Evolutionary conservation across 2,329 filamentous ascomycete species (phyloP), one percentile per base, ranked within the genome.

Genomic region (Botrytis fabae): DNA sequence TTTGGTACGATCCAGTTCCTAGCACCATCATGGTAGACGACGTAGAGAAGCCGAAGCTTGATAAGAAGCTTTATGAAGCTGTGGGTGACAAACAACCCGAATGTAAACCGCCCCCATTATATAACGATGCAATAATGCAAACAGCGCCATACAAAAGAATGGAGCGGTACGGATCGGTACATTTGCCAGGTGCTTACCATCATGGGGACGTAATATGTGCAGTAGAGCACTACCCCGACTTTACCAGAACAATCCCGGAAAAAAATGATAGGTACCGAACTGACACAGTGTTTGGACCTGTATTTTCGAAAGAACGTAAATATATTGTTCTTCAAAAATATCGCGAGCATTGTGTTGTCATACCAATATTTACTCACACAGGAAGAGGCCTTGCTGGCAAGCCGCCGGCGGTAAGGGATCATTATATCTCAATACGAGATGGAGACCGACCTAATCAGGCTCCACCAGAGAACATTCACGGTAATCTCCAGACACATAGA

Each of bases 301-400:
- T 59, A 20, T 66, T 44, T 20, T 42, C 61, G 28, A 48, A 59
- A 32, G 20, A 66, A 59, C 38, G 40, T 14, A 66, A 48, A 28
- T 48, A 8, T 28, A 22, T 66, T 40, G 22, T 71, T 3, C 32
- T 66, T 22, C 25, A 66, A 14, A 42, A 40, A 12, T 38, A n/a
- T 9, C 46, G 25, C 25, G 59, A 71, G 4, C 32, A 57, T 25
- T 42, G 38, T 35, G 22, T 70, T 12, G n/a, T 59, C 7, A 22
- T 61, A 35, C 57, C 69, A 5, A 70, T 70, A 32, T 70, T 48
- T 42, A 70, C 69, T 18, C 28, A 48, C n/a, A n/a, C 28, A 20
- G 57, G 57, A 14, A 35, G 20, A n/a, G 69, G 69, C 6, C 57
- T 70, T 42, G 8, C 16, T 28, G 22, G 28, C 40, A 63, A 44